Evolutionary conservation across 257 asterid species (phyloP).

Genomic region (Solanum chilense): DNA sequence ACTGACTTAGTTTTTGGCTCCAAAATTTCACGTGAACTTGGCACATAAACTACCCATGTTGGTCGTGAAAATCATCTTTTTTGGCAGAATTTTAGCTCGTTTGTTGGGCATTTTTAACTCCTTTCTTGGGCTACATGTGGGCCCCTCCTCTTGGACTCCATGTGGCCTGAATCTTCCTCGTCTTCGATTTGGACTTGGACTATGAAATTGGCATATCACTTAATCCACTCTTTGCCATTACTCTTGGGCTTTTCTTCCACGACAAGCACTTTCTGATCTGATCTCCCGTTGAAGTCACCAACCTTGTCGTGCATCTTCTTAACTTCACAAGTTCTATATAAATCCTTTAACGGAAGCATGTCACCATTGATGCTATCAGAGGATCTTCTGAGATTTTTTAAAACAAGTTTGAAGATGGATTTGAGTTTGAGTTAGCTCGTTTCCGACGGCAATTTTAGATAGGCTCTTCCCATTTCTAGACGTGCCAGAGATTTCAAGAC

Average conservation of each 20-base stretch:
- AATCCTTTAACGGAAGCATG: background rate
- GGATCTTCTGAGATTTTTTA: background rate
- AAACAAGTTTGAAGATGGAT: background rate
- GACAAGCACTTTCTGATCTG: background rate
- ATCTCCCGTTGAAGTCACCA: background rate
- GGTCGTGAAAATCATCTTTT: background rate
- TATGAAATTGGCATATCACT: background rate
- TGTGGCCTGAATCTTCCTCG: background rate
- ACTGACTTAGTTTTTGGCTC: background rate
- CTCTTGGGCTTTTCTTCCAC: background rate
- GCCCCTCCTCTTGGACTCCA: background rate
- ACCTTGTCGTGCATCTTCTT: background rate
- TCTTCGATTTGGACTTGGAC: background rate
- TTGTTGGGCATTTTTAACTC: background rate
- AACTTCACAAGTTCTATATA: background rate
- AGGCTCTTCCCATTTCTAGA: background rate
- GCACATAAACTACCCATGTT: background rate
- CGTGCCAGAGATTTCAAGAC: background rate
- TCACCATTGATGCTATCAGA: background rate
- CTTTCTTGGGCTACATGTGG: background rate
- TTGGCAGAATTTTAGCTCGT: background rate
- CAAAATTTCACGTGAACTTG: background rate
- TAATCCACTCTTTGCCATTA: background rate
- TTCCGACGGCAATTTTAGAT: background rate
- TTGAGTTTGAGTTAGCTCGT: background rate